These are phyloP conservation scores for apple (Malus domestica) DNA, from an alignment of 306 rosid species.

Conservation along the genomic window DNA sequence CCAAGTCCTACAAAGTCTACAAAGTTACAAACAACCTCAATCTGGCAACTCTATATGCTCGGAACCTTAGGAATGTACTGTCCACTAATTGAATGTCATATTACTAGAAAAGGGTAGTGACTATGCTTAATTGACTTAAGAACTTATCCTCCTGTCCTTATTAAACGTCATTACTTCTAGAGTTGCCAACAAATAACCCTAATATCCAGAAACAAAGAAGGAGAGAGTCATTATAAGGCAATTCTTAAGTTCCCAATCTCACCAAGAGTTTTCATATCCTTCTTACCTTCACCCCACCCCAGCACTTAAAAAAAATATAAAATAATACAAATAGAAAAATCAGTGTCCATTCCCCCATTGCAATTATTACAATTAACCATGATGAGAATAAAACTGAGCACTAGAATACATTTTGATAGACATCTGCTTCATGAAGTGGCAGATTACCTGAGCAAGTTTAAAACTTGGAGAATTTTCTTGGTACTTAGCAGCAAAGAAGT, in stretches of 20 bases:
- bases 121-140: not conserved
- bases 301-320: conserved; percentile 11
- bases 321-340: not conserved
- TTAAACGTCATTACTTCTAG: not conserved
- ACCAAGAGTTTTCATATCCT: not conserved
- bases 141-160: not conserved
- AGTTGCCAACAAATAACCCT: not conserved
- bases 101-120: too few relatives aligned
- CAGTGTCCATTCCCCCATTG: not conserved
- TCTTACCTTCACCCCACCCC: not conserved
- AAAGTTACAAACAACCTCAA: not conserved
- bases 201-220: not conserved
- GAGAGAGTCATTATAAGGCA: not conserved
- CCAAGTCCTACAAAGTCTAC: not conserved
- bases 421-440: conserved; percentile 5
- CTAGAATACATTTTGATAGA: not conserved
- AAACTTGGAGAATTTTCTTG: conserved; percentile 88
- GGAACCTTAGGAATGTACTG: not conserved
- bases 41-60: not conserved
- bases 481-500: conserved; percentile 68
- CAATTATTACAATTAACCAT: not conserved
- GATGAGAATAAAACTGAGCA: conserved; percentile 15
- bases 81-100: not conserved
- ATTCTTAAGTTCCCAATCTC: not conserved
- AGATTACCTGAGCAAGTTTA: conserved; percentile 96